Percentiles rank a stretch among this genome's conserved stretches.
Conservation (phyloP, 1,139 yeast species). For the Tardiomyces blankii region DNA sequence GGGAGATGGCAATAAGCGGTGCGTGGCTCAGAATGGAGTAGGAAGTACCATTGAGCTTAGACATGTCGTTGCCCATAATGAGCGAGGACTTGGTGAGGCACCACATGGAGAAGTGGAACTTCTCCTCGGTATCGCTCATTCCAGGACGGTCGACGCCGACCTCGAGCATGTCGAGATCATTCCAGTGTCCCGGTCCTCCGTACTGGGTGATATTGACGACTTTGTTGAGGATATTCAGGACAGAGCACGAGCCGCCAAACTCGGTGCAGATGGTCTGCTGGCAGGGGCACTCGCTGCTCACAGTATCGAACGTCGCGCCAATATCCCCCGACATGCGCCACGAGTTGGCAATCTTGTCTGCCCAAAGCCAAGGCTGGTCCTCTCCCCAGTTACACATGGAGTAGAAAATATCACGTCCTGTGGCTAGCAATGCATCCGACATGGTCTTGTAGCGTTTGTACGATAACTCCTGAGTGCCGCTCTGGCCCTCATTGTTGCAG, state of each 20-base stretch:
- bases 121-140: conserved; percentile 19
- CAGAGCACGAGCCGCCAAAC: conserved; percentile 20
- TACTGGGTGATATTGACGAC: conserved; percentile 19
- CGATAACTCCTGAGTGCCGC: conserved; percentile 17
- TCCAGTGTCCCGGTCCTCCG: conserved; percentile 21
- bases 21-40: too few species aligned
- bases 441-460: conserved; percentile 19
- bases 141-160: conserved; percentile 22
- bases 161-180: conserved; percentile 23
- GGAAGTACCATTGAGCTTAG: too few species aligned
- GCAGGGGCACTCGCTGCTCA: conserved; percentile 22
- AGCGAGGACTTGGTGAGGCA: too few species aligned
- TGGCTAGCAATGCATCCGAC: conserved; percentile 20
- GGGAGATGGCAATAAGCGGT: too few species aligned
- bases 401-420: conserved; percentile 23
- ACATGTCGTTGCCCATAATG: too few species aligned
- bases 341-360: conserved; percentile 20
- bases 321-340: conserved; percentile 24
- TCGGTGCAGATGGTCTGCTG: conserved; percentile 16
- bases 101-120: conserved; percentile 23
- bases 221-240: conserved; percentile 21
- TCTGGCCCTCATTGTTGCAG: conserved; percentile 21
- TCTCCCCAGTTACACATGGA: conserved; percentile 26
- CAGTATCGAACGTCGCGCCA: conserved; percentile 17
- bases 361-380: conserved; percentile 22